phyloP scores from a whole-genome alignment of 805 yeast genomes.

The Hanseniaspora nectarophila region DNA sequence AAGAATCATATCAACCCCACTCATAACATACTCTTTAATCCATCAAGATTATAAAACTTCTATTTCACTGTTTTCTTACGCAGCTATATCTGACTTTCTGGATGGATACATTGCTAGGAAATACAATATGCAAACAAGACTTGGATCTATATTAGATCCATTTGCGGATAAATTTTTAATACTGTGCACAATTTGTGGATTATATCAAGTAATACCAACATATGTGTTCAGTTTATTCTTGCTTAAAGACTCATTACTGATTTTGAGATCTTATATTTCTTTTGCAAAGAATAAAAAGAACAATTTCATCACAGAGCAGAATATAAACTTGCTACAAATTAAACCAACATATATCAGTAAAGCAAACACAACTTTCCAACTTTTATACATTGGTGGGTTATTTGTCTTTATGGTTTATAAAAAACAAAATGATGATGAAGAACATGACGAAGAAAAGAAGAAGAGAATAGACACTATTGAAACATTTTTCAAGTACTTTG shows the following conservation, averaged over 20 bases:
- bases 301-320: background rate
- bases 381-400: slow-evolving; percentile 65
- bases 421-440: slow-evolving; percentile 16
- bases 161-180: slow-evolving; percentile 86
- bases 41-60: slow-evolving; percentile 54
- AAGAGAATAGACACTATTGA: slow-evolving; percentile 12
- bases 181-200: slow-evolving; percentile 68
- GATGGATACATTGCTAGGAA: slow-evolving; percentile 87
- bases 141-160: slow-evolving; percentile 90
- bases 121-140: slow-evolving; percentile 61
- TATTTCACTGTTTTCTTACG: slow-evolving; percentile 61
- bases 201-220: slow-evolving; percentile 30
- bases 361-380: slow-evolving; percentile 81
- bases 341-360: slow-evolving; percentile 79
- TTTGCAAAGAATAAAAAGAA: background rate
- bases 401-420: slow-evolving; percentile 17
- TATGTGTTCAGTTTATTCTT: background rate
- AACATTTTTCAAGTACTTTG: slow-evolving; percentile 29
- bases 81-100: slow-evolving; percentile 79
- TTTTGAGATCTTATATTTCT: background rate
- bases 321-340: slow-evolving; percentile 46
- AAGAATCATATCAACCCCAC: slow-evolving; percentile 70
- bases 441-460: slow-evolving; percentile 3
- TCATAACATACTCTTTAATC: slow-evolving; percentile 67
- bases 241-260: background rate